These are phyloP conservation scores for Pseudogymnoascus sp. DNA, from an alignment of 2,329 filamentous ascomycete species.

Conservation along the genomic window DNA sequence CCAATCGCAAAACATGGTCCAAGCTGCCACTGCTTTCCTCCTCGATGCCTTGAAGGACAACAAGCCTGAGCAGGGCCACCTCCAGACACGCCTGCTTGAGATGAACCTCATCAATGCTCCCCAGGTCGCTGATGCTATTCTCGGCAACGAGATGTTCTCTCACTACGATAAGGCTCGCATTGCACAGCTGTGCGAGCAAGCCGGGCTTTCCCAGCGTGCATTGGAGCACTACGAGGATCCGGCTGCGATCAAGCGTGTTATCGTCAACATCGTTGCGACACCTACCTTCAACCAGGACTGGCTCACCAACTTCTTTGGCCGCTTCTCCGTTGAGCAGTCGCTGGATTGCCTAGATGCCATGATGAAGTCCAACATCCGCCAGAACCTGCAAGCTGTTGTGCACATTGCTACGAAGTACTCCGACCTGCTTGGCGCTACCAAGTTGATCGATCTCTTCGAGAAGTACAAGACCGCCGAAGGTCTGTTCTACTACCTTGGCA, in stretches of 20 bases:
- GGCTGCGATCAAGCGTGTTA: slow-evolving; percentile 78
- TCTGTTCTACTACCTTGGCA: slow-evolving; percentile 95
- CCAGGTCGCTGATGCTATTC: slow-evolving; percentile 94
- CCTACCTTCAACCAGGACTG: slow-evolving; percentile 87
- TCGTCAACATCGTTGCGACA: slow-evolving; percentile 71
- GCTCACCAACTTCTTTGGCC: slow-evolving; percentile 86
- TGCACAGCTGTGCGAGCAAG: slow-evolving; percentile 85
- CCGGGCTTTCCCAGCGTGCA: slow-evolving; percentile 76
- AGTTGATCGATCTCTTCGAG: slow-evolving; percentile 87
- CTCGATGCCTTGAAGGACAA: slow-evolving; percentile 94
- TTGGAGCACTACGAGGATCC: slow-evolving; percentile 93
- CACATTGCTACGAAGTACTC: slow-evolving; percentile 97
- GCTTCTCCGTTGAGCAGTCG: slow-evolving; percentile 89
- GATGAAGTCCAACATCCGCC: slow-evolving; percentile 92
- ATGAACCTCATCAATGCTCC: slow-evolving; percentile 97
- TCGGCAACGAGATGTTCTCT: slow-evolving; percentile 97
- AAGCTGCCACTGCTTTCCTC: slow-evolving; percentile 96
- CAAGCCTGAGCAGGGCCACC: slow-evolving; percentile 80
- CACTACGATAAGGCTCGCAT: slow-evolving; percentile 90
- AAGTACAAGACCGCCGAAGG: slow-evolving; percentile 97
- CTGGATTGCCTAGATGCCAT: slow-evolving; percentile 92
- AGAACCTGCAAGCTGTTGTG: slow-evolving; percentile 90
- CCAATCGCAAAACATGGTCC: slow-evolving; percentile 95
- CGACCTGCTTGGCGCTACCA: slow-evolving; percentile 79
- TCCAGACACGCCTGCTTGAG: slow-evolving; percentile 91